Evolutionary conservation across 2,329 filamentous ascomycete genomes (phyloP).

Genomic region (Xylaria sp.): DNA sequence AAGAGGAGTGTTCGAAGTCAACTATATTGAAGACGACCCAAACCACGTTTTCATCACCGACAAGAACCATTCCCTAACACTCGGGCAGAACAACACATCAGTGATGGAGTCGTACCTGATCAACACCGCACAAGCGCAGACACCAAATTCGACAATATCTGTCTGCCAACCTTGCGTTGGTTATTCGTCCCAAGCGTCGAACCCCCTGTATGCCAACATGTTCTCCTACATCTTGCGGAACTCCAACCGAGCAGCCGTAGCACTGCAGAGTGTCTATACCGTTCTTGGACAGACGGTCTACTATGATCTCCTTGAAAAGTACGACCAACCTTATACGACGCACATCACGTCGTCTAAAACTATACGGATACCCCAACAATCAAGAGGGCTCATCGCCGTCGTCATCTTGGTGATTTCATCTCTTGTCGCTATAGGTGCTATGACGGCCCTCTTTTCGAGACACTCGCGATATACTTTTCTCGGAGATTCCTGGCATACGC

Average conservation of each 20-base stretch:
- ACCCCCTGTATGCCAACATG: conserved; percentile 1
- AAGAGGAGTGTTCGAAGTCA: background rate
- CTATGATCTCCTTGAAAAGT: conserved; percentile 11
- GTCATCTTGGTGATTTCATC: background rate
- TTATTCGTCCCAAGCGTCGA: background rate
- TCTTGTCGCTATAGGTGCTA: background rate
- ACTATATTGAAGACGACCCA: background rate
- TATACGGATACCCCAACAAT: background rate
- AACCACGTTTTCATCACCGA: background rate
- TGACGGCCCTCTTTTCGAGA: background rate
- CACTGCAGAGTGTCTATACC: conserved; percentile 2
- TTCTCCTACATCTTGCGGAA: background rate
- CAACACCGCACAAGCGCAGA: conserved; percentile 1
- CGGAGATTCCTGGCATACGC: background rate
- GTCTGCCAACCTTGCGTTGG: background rate
- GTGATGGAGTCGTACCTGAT: conserved; percentile 6
- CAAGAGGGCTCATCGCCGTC: background rate
- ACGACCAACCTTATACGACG: background rate
- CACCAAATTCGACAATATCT: background rate
- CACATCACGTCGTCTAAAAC: background rate
- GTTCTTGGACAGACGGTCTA: conserved; percentile 4
- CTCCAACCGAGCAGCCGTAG: conserved; percentile 3
- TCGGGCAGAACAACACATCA: conserved; percentile 3
- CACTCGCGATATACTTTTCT: background rate
- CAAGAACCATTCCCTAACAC: background rate